Percentiles rank a stretch among this genome's conserved stretches.
phyloP scores from a whole-genome alignment of 306 rosid species.

The Ceratonia siliqua region DNA sequence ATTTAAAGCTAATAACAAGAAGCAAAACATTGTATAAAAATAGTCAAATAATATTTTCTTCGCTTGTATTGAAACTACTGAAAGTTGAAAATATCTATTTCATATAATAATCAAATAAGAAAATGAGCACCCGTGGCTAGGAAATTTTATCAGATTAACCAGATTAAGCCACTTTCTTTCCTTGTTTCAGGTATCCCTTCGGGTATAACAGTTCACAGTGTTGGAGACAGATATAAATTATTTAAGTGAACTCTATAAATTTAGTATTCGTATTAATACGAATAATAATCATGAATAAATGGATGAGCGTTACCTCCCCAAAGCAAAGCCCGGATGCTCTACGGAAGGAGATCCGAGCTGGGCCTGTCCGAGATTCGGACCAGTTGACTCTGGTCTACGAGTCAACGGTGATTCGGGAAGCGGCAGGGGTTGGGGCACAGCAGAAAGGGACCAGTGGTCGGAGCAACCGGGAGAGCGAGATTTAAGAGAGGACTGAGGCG shows the following conservation, averaged over 20 bases:
- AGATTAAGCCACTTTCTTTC: neutral
- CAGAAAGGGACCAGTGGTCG: constrained; percentile 52
- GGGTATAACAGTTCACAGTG: neutral
- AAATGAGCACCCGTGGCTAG: neutral
- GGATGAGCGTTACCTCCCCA: constrained; percentile 44
- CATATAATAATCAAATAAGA: neutral
- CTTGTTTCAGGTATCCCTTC: neutral
- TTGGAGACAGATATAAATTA: neutral
- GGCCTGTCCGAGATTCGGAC: constrained; percentile 9
- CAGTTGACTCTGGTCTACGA: constrained; percentile 41
- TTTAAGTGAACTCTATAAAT: neutral
- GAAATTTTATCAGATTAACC: neutral
- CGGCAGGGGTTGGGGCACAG: constrained; percentile 64
- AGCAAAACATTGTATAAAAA: neutral
- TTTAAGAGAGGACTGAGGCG: constrained; percentile 45
- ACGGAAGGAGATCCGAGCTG: constrained; percentile 37
- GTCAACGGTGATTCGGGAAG: constrained; percentile 52
- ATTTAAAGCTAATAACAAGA: neutral
- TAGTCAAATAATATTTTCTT: neutral
- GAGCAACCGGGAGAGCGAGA: constrained; percentile 34
- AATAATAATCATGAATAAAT: neutral
- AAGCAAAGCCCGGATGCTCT: constrained; percentile 21
- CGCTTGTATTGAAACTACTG: neutral
- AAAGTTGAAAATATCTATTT: neutral
- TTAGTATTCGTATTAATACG: neutral